Conservation (phyloP, 2,329 filamentous ascomycete species). For the Penicillium sp. region DNA sequence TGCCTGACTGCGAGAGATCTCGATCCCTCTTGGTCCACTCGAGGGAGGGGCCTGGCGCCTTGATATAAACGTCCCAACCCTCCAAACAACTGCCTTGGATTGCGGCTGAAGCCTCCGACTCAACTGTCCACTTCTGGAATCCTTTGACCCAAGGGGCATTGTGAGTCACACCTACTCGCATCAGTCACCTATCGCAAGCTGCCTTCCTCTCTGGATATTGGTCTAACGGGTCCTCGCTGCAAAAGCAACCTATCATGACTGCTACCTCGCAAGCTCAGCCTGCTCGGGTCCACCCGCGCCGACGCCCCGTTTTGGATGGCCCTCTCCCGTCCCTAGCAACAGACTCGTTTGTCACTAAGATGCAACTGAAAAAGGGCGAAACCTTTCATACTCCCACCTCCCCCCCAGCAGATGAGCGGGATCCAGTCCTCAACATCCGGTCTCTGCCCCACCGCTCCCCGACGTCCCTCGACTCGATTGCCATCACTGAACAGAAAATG, state of each 20-base stretch:
- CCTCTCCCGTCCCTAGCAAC: conserved; percentile 29
- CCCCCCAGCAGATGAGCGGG: conserved; percentile 40
- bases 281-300: conserved; percentile 34
- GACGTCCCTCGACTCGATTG: conserved; percentile 66
- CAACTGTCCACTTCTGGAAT: not conserved
- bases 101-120: not conserved
- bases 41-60: not conserved
- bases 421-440: conserved; percentile 45
- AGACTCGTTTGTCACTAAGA: conserved; percentile 37
- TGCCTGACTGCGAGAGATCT: not conserved
- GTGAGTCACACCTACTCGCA: conserved; percentile 1
- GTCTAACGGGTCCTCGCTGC: conserved; percentile 7
- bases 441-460: conserved; percentile 63
- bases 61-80: not conserved
- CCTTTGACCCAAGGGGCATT: not conserved
- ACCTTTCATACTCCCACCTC: conserved; percentile 55
- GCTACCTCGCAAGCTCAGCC: conserved; percentile 22
- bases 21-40: not conserved
- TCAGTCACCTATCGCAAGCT: no score
- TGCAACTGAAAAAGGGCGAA: conserved; percentile 66
- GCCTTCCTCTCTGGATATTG: conserved; percentile 4
- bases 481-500: conserved; percentile 66
- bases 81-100: not conserved
- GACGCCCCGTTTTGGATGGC: conserved; percentile 33
- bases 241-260: conserved; percentile 30